Conservation (phyloP, 2,329 filamentous ascomycete genomes). For the Colletotrichum liaoningense region DNA sequence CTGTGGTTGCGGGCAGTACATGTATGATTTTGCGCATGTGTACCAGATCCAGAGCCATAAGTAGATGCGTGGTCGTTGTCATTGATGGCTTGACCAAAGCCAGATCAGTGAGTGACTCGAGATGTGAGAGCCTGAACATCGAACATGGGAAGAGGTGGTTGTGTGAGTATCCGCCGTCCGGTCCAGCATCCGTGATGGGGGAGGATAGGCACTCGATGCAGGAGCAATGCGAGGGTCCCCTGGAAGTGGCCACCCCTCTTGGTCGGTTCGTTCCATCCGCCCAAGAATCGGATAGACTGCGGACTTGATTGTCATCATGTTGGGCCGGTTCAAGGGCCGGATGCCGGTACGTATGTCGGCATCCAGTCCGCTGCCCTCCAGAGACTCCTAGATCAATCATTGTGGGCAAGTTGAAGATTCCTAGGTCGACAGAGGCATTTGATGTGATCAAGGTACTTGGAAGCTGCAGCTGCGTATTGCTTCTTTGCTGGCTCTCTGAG, state of each 20-base stretch:
- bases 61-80: not conserved
- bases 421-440: not conserved
- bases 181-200: not conserved
- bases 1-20: too few species aligned
- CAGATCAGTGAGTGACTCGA: not conserved
- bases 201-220: constrained; percentile 16
- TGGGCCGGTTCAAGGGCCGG: not conserved
- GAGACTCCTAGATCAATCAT: not conserved
- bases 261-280: constrained; percentile 32
- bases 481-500: not conserved
- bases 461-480: not conserved
- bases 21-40: not conserved
- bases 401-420: not conserved
- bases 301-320: constrained; percentile 6
- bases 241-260: constrained; percentile 14
- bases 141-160: not conserved
- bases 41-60: not conserved
- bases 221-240: constrained; percentile 32
- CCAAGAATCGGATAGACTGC: constrained; percentile 11
- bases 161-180: not conserved
- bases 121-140: not conserved
- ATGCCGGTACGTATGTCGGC: not conserved
- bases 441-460: not conserved
- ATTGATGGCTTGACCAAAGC: not conserved
- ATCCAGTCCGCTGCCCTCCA: not conserved